Percentiles rank a stretch among this genome's conserved stretches.
Evolutionary conservation across 2,329 filamentous ascomycete genomes (phyloP).

Genomic region (Fusarium continuum): DNA sequence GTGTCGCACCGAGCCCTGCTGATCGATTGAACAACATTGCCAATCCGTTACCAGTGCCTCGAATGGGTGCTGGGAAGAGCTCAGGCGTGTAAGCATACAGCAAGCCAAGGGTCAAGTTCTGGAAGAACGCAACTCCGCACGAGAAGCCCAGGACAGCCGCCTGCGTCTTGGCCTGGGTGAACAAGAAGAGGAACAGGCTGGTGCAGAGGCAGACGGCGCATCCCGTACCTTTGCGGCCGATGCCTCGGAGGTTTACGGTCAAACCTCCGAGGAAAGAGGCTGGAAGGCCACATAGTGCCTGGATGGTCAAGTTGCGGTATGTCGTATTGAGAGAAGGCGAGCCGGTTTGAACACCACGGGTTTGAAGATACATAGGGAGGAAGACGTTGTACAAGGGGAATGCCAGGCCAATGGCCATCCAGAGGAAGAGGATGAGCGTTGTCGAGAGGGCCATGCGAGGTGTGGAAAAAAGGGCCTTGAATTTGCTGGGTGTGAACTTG

Average conservation of each 20-base stretch:
- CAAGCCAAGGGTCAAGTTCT: too few relatives aligned
- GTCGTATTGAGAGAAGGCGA: not conserved
- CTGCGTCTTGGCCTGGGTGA: conserved; percentile 7
- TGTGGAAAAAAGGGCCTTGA: conserved; percentile 65
- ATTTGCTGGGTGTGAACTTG: too few relatives aligned
- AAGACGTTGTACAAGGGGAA: conserved; percentile 66
- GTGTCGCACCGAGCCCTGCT: conserved; percentile 52
- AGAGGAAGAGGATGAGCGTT: conserved; percentile 63
- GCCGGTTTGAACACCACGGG: conserved; percentile 14
- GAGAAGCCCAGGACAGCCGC: not conserved
- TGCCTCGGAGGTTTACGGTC: conserved; percentile 27
- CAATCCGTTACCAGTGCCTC: conserved; percentile 62
- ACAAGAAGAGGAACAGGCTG: conserved; percentile 35
- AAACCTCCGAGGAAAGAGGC: conserved; percentile 34
- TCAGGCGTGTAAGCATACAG: conserved; percentile 54
- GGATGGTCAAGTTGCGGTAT: conserved; percentile 37
- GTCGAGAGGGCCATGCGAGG: too few relatives aligned
- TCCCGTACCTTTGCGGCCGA: conserved; percentile 23
- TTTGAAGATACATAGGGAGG: conserved; percentile 44
- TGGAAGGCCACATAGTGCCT: conserved; percentile 35
- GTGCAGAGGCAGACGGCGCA: not conserved
- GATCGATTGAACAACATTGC: conserved; percentile 51
- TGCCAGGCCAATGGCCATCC: conserved; percentile 67
- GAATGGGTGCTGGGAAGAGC: conserved; percentile 61
- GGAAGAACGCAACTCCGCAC: too few relatives aligned